Evolutionary conservation across 2,329 filamentous ascomycete species (phyloP).

Genomic region (Cladosporium sp.): DNA sequence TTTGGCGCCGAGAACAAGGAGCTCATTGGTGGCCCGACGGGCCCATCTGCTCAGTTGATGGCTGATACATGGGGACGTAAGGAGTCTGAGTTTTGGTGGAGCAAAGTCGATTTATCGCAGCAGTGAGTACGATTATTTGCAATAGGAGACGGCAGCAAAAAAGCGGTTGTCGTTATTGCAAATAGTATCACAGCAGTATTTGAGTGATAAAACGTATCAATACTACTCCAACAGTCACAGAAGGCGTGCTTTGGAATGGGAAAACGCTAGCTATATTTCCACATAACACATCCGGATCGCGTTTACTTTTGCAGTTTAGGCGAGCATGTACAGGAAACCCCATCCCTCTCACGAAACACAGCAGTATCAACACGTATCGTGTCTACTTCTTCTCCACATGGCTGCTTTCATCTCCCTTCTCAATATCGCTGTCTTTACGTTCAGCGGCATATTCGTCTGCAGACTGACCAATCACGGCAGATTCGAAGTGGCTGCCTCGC

Average conservation of each 20-base stretch:
- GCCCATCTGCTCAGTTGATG: slow-evolving; percentile 42
- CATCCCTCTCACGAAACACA: too few species aligned
- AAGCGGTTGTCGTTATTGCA: too few species aligned
- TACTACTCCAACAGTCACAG: too few species aligned
- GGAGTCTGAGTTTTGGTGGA: slow-evolving; percentile 61
- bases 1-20: slow-evolving; percentile 61
- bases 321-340: too few species aligned
- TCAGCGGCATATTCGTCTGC: slow-evolving; percentile 15
- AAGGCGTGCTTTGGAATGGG: too few species aligned
- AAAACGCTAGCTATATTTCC: too few species aligned
- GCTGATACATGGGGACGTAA: slow-evolving; percentile 43
- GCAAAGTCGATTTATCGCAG: slow-evolving; percentile 38
- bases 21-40: slow-evolving; percentile 36
- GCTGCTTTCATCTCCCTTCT: slow-evolving; percentile 15
- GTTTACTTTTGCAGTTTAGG: too few species aligned
- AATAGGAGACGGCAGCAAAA: too few species aligned
- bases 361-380: too few species aligned
- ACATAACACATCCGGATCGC: too few species aligned
- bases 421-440: slow-evolving; percentile 14
- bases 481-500: slow-evolving; percentile 66
- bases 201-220: too few species aligned
- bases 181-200: too few species aligned
- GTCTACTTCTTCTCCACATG: slow-evolving; percentile 14
- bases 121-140: slow-evolving; percentile 12
- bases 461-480: slow-evolving; percentile 36